phyloP scores from a whole-genome alignment of 140 eudicot genomes.

The Senecio squalidus region DNA sequence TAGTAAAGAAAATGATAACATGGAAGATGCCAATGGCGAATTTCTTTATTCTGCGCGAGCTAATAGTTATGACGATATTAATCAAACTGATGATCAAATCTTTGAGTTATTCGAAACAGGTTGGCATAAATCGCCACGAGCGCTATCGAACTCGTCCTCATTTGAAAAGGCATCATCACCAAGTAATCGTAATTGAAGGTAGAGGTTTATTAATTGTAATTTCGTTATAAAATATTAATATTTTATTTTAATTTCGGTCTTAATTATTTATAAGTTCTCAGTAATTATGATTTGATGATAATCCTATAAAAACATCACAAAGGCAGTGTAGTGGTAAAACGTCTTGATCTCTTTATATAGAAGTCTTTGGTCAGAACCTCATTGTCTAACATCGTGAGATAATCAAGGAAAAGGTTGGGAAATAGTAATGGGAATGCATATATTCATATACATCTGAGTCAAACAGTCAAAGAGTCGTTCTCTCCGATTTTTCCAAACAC shows the following conservation, averaged over 20 bases:
- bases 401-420: too few species aligned
- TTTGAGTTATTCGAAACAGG: slow-evolving; percentile 40
- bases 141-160: slow-evolving; percentile 10
- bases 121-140: slow-evolving; percentile 40
- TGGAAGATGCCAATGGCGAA: slow-evolving; percentile 12
- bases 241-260: background rate
- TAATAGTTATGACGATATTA: slow-evolving; percentile 7
- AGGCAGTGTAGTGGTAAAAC: too few species aligned
- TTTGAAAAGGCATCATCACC: background rate
- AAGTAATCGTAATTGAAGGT: slow-evolving; percentile 3
- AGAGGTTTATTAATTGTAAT: background rate
- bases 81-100: slow-evolving; percentile 28
- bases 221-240: background rate
- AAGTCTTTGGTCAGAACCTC: too few species aligned
- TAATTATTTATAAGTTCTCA: too few species aligned
- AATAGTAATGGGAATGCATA: too few species aligned
- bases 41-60: slow-evolving; percentile 20
- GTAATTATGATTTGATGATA: too few species aligned
- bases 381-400: too few species aligned
- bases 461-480: too few species aligned
- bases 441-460: too few species aligned
- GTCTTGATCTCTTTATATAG: too few species aligned
- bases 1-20: slow-evolving; percentile 7
- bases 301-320: too few species aligned
- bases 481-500: too few species aligned